Conservation (phyloP, 2,329 filamentous ascomycete species). For the Pochonia chlamydosporia region DNA sequence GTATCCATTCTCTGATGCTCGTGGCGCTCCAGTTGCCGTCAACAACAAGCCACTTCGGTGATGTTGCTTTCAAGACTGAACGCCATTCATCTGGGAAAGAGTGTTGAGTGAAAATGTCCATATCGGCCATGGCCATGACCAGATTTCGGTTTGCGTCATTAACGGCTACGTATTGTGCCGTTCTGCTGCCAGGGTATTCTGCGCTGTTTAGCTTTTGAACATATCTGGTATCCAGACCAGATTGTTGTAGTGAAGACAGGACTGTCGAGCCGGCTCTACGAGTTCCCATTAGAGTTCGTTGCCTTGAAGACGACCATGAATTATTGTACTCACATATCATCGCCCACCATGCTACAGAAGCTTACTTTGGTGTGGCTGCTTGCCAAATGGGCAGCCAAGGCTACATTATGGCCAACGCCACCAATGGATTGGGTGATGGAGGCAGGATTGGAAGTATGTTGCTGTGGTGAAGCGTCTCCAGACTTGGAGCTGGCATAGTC, state of each 20-base stretch:
- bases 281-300: neutral
- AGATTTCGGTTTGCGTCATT: slow-evolving; percentile 82
- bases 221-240: slow-evolving; percentile 58
- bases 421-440: slow-evolving; percentile 77
- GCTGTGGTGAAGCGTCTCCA: slow-evolving; percentile 35
- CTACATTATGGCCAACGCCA: slow-evolving; percentile 89
- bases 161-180: slow-evolving; percentile 86
- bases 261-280: slow-evolving; percentile 66
- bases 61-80: slow-evolving; percentile 47
- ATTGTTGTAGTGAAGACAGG: slow-evolving; percentile 55
- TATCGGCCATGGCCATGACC: slow-evolving; percentile 91
- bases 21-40: slow-evolving; percentile 79
- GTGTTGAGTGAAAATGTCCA: slow-evolving; percentile 69
- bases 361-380: slow-evolving; percentile 56
- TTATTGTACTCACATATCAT: slow-evolving; percentile 56
- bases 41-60: slow-evolving; percentile 72
- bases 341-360: slow-evolving; percentile 74
- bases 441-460: slow-evolving; percentile 82
- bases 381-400: slow-evolving; percentile 69
- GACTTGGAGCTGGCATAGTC: slow-evolving; percentile 49
- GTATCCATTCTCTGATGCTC: slow-evolving; percentile 63
- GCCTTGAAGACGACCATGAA: neutral
- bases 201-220: slow-evolving; percentile 52
- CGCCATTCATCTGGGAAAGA: slow-evolving; percentile 53
- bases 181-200: slow-evolving; percentile 52